Percentiles rank a stretch among this genome's conserved stretches.
Conservation (phyloP, 2,329 filamentous ascomycete genomes). For the Dothideomycetidae sp. region DNA sequence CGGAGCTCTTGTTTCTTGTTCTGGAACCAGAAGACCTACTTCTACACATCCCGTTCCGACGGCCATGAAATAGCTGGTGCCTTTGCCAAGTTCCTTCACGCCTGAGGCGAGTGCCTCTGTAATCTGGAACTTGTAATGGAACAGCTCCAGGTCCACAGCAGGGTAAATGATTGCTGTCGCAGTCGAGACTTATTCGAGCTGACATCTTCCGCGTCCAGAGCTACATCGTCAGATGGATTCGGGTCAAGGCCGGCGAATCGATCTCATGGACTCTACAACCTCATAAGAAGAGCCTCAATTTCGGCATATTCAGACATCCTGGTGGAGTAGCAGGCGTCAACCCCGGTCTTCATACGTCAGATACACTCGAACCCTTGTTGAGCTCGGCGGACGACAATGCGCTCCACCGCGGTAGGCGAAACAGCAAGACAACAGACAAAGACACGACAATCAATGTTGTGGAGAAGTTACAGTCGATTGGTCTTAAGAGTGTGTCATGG, state of each 20-base stretch:
- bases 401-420: constrained; percentile 28
- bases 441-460: constrained; percentile 47
- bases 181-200: constrained; percentile 4
- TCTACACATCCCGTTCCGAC: too few relatives aligned
- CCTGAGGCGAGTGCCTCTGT: neutral
- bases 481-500: constrained; percentile 56
- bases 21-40: too few relatives aligned
- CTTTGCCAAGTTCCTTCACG: too few relatives aligned
- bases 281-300: constrained; percentile 97
- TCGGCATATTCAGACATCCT: constrained; percentile 94
- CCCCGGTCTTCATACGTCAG: constrained; percentile 24
- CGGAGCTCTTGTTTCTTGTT: neutral
- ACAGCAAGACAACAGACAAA: constrained; percentile 24
- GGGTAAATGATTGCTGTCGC: too few relatives aligned
- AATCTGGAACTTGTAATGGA: too few relatives aligned
- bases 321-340: constrained; percentile 47
- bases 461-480: constrained; percentile 48
- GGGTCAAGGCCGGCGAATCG: constrained; percentile 76
- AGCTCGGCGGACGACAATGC: constrained; percentile 48
- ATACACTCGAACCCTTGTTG: constrained; percentile 26
- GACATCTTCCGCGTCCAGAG: constrained; percentile 43
- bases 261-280: constrained; percentile 97
- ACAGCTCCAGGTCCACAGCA: constrained; percentile 9
- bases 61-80: too few relatives aligned
- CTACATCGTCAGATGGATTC: constrained; percentile 95